These are phyloP conservation scores for Lodderomyces elongisporus DNA, from an alignment of 1,139 yeast species.

Conservation along the genomic window DNA sequence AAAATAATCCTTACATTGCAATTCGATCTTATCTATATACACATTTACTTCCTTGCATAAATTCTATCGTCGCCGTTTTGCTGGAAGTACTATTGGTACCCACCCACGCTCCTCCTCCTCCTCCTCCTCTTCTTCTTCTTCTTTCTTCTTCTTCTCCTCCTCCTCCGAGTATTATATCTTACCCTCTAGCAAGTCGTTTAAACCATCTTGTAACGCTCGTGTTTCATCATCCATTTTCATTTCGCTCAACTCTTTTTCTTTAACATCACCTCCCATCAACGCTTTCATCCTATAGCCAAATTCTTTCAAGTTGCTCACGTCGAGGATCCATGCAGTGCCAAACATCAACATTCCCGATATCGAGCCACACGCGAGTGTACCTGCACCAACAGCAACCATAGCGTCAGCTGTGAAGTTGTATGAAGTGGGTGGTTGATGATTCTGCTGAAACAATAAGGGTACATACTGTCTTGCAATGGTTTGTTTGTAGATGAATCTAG, in stretches of 20 bases:
- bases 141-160: too few relatives aligned
- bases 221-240: conserved; percentile 70
- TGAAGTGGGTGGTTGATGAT: conserved; percentile 73
- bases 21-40: too few relatives aligned
- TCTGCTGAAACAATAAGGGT: conserved; percentile 79
- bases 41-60: too few relatives aligned
- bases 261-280: conserved; percentile 64
- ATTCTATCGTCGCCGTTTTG: too few relatives aligned
- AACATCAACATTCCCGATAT: conserved; percentile 68
- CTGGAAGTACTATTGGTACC: too few relatives aligned
- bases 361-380: conserved; percentile 69
- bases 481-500: conserved; percentile 71
- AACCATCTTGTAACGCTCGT: conserved; percentile 45
- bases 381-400: conserved; percentile 78
- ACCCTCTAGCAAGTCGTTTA: conserved; percentile 44
- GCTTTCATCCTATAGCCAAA: conserved; percentile 67
- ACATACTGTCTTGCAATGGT: conserved; percentile 68
- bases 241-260: conserved; percentile 40
- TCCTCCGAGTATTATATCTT: too few relatives aligned
- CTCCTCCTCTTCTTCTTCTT: too few relatives aligned
- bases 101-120: too few relatives aligned
- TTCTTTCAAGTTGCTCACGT: conserved; percentile 63
- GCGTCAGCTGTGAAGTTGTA: conserved; percentile 82
- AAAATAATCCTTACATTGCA: too few relatives aligned
- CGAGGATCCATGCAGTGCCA: conserved; percentile 77